These are phyloP conservation scores for Erysimum pusillum DNA, from an alignment of 441 rosid species.

Conservation along the genomic window DNA sequence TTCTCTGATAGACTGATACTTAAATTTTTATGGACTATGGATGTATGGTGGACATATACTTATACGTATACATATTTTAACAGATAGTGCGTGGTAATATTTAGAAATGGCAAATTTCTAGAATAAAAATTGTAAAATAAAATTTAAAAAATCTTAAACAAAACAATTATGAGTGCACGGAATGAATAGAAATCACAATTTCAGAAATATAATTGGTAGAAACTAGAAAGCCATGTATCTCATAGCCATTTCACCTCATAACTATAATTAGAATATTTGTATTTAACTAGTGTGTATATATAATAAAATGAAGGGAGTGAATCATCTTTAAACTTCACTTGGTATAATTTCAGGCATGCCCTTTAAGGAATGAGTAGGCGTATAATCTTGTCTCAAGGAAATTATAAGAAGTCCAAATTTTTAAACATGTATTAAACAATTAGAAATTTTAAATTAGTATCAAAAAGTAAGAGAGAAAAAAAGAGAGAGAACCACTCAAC, in stretches of 20 bases:
- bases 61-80: background rate
- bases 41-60: too few species aligned
- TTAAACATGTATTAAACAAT: background rate
- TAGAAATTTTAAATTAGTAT: background rate
- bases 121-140: background rate
- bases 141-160: background rate
- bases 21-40: too few species aligned
- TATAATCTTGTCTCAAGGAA: conserved; percentile 47
- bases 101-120: background rate
- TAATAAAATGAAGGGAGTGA: background rate
- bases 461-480: conserved; percentile 15
- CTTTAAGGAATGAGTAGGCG: conserved; percentile 46
- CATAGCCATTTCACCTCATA: background rate
- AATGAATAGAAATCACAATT: too few species aligned
- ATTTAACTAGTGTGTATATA: background rate
- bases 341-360: conserved; percentile 44
- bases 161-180: background rate
- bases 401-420: conserved; percentile 24
- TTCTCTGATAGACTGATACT: background rate
- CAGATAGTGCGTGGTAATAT: background rate
- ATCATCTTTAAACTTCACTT: conserved; percentile 26
- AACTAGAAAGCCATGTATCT: background rate
- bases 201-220: background rate
- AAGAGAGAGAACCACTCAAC: conserved; percentile 44
- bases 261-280: background rate